Conservation (phyloP, 768 basidiomycete species). For the Collybia sordida region DNA sequence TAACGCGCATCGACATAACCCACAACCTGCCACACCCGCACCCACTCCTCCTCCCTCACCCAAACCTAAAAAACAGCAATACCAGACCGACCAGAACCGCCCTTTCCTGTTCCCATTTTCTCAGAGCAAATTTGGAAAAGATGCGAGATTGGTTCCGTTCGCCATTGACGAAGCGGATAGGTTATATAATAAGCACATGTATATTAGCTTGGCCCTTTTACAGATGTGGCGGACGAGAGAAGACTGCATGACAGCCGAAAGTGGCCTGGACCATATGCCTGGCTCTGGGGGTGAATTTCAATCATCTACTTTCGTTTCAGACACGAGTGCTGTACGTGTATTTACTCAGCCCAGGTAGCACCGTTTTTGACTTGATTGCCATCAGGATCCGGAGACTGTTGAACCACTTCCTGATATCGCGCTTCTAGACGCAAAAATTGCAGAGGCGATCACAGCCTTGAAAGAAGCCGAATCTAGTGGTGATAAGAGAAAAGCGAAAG, state of each 20-base stretch:
- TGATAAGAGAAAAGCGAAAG: constrained; percentile 64
- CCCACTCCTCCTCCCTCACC: constrained; percentile 81
- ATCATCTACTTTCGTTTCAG: constrained; percentile 44
- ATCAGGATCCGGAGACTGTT: constrained; percentile 55
- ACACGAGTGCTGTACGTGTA: constrained; percentile 27
- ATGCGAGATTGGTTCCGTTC: constrained; percentile 80
- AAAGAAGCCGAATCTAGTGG: constrained; percentile 45
- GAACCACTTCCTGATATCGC: constrained; percentile 76
- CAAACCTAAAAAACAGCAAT: constrained; percentile 98
- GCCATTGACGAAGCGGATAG: constrained; percentile 95
- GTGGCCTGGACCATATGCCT: constrained; percentile 82
- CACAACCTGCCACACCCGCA: constrained; percentile 85
- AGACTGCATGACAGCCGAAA: constrained; percentile 92
- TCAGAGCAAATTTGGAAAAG: constrained; percentile 52
- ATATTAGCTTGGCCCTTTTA: constrained; percentile 81
- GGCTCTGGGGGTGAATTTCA: constrained; percentile 61
- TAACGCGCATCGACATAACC: constrained; percentile 38
- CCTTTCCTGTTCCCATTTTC: constrained; percentile 98
- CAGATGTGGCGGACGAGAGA: constrained; percentile 97
- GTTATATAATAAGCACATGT: constrained; percentile 87
- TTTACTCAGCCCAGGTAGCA: not conserved
- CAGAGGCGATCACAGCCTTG: constrained; percentile 57
- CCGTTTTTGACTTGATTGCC: not conserved
- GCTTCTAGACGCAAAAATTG: constrained; percentile 69
- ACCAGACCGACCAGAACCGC: constrained; percentile 92